phyloP scores from a whole-genome alignment of 768 basidiomycete genomes.

The Lactarius pseudohatsudake region DNA sequence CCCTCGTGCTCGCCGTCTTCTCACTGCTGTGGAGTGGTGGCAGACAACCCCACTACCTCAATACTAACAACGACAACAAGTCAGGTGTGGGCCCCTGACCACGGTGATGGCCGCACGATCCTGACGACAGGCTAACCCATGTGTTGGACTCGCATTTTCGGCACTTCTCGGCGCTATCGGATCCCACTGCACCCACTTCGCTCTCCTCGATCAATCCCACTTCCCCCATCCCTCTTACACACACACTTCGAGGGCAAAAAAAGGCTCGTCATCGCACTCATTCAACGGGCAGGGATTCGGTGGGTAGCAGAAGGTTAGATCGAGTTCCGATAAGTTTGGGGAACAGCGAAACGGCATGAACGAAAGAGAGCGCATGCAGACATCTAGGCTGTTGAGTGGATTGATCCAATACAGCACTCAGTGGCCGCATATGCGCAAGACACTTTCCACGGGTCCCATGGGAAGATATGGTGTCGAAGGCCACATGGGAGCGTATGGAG shows the following conservation, averaged over 20 bases:
- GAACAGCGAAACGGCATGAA: conserved; percentile 55
- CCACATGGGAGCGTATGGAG: conserved; percentile 50
- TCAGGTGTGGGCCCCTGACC: too few species aligned
- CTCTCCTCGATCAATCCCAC: too few species aligned
- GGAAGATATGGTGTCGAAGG: conserved; percentile 52
- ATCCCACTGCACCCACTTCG: too few species aligned
- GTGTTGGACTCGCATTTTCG: too few species aligned
- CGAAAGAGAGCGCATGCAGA: conserved; percentile 57
- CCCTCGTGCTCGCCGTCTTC: too few species aligned
- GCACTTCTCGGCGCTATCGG: too few species aligned
- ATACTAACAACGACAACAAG: too few species aligned
- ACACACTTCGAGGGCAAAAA: conserved; percentile 33
- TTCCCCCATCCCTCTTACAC: too few species aligned
- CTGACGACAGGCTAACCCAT: too few species aligned
- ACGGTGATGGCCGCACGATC: too few species aligned
- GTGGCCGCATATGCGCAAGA: conserved; percentile 50
- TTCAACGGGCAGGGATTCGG: conserved; percentile 38
- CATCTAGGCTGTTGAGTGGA: conserved; percentile 57
- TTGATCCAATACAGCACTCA: conserved; percentile 59
- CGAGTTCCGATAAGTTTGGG: conserved; percentile 56
- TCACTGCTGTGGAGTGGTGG: too few species aligned
- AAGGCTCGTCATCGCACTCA: conserved; percentile 23
- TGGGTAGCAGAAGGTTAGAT: conserved; percentile 60
- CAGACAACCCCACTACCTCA: too few species aligned
- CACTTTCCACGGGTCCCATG: conserved; percentile 46